Percentiles rank a stretch among this genome's conserved stretches.
Conservation (phyloP, 345 rosid genomes). For the Sonneratia alba region DNA sequence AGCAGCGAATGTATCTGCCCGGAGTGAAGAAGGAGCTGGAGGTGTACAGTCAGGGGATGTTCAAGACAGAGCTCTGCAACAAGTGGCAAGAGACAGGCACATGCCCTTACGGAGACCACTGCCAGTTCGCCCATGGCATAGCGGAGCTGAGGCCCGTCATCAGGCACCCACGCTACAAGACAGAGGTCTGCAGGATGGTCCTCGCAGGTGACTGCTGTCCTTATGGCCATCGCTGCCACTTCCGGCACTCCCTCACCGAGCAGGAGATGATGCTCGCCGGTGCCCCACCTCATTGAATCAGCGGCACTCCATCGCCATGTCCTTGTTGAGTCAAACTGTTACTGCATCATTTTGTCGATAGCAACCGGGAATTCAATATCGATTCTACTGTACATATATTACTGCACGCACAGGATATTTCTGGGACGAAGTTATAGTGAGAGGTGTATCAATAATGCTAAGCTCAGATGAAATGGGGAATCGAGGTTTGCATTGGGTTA, state of each 20-base stretch:
- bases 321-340: background rate
- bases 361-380: background rate
- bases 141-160: background rate
- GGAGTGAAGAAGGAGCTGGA: background rate
- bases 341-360: background rate
- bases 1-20: conserved; percentile 1
- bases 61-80: background rate
- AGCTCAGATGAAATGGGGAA: background rate
- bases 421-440: background rate
- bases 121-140: background rate
- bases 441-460: background rate
- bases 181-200: background rate
- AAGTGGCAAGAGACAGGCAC: background rate
- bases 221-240: conserved; percentile 89
- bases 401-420: background rate
- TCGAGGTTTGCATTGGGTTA: background rate
- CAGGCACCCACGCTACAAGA: background rate
- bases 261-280: conserved; percentile 38
- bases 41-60: background rate
- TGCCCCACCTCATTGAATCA: conserved; percentile 10
- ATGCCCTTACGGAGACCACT: too few relatives aligned
- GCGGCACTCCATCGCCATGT: background rate
- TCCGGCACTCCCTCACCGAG: conserved; percentile 82
- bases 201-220: conserved; percentile 33
- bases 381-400: background rate